Conservation (phyloP, 805 yeast genomes). For the Spencermartinsiella europaea region DNA sequence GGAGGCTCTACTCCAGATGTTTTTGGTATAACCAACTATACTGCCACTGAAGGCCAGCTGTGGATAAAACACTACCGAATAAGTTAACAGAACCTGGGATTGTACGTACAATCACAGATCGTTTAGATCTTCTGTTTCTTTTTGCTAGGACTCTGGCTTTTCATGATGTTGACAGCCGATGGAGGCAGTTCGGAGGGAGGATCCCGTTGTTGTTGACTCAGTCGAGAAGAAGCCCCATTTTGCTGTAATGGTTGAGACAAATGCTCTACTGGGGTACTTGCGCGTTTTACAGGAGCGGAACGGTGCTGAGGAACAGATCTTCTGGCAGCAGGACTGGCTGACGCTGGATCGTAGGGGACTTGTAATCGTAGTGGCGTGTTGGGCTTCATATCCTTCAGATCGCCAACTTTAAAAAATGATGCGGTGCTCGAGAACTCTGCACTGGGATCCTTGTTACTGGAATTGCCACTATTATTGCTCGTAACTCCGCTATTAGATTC, state of each 20-base stretch:
- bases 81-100: no score
- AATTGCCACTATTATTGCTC: no score
- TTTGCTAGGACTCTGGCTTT: neutral
- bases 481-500: no score
- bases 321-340: slow-evolving; percentile 22
- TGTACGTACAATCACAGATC: no score
- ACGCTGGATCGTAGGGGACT: neutral
- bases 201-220: no score
- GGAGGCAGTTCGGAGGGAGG: neutral
- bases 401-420: neutral
- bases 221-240: neutral
- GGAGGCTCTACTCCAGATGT: no score
- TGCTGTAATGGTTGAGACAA: neutral
- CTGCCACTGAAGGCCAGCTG: no score
- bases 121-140: slow-evolving; percentile 1
- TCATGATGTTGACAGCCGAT: neutral
- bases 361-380: neutral
- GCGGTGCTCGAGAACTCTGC: neutral
- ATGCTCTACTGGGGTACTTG: neutral
- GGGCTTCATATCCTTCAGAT: neutral
- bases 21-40: no score
- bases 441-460: no score
- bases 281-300: slow-evolving; percentile 22
- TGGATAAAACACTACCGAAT: no score
- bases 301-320: slow-evolving; percentile 25